Evolutionary conservation across 2,329 filamentous ascomycete genomes (phyloP).

Genomic region (Macrophomina pseudophaseolina): DNA sequence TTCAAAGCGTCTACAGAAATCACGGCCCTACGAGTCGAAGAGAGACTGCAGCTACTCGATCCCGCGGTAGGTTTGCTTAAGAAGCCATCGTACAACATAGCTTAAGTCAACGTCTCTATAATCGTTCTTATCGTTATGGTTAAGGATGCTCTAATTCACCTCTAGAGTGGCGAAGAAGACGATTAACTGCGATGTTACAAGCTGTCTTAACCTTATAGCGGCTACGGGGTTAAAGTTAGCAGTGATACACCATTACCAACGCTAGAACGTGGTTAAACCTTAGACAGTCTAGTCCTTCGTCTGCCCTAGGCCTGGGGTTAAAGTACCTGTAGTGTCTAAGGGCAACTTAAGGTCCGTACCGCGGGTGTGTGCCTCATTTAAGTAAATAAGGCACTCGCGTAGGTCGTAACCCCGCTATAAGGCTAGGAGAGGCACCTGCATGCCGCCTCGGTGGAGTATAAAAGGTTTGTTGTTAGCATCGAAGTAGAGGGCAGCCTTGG

Average conservation of each 20-base stretch:
- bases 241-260: conserved; percentile 60
- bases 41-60: conserved; percentile 65
- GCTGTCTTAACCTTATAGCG: conserved; percentile 68
- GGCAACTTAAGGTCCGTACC: conserved; percentile 66
- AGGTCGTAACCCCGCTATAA: conserved; percentile 62
- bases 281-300: conserved; percentile 68
- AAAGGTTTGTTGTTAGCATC: conserved; percentile 52
- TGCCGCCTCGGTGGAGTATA: conserved; percentile 49
- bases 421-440: conserved; percentile 54
- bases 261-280: conserved; percentile 51
- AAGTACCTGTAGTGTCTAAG: conserved; percentile 51
- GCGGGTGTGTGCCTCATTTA: conserved; percentile 66
- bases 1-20: conserved; percentile 64
- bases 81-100: conserved; percentile 65
- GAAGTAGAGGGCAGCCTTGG: conserved; percentile 62
- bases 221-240: conserved; percentile 52
- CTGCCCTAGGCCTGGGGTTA: conserved; percentile 62
- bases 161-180: conserved; percentile 37
- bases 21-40: conserved; percentile 63
- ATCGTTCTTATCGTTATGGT: conserved; percentile 44
- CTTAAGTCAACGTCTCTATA: conserved; percentile 48
- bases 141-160: conserved; percentile 65
- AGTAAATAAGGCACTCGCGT: conserved; percentile 59
- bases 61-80: conserved; percentile 65
- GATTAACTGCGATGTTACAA: conserved; percentile 16